Conservation (phyloP, 148 eudicot species). For the Polygonum maritimum region DNA sequence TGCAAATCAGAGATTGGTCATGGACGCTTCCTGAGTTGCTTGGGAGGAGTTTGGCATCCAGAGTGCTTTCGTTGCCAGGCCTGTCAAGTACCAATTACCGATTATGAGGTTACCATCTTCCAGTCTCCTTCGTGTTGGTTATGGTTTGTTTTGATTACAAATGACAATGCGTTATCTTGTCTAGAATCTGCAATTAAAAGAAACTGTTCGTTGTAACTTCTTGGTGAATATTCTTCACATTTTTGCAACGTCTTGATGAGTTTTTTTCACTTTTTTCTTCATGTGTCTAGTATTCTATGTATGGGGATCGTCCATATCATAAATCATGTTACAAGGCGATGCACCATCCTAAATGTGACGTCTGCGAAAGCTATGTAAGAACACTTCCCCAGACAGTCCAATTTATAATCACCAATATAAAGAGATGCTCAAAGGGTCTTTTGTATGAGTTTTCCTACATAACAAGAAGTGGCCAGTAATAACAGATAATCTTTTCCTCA, state of each 20-base stretch:
- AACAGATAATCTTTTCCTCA: background rate
- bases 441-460: background rate
- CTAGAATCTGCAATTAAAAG: too few relatives aligned
- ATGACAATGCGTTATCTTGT: too few relatives aligned
- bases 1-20: slow-evolving; percentile 79
- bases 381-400: background rate
- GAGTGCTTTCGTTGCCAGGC: slow-evolving; percentile 82
- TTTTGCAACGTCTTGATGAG: background rate
- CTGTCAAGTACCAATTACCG: slow-evolving; percentile 69
- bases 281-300: slow-evolving; percentile 55
- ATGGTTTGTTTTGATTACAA: too few relatives aligned
- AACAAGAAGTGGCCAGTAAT: background rate
- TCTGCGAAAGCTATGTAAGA: slow-evolving; percentile 84
- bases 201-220: too few relatives aligned
- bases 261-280: background rate
- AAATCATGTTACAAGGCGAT: slow-evolving; percentile 79
- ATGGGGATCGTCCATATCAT: slow-evolving; percentile 84
- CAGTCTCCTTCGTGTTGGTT: background rate
- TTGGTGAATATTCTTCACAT: too few relatives aligned
- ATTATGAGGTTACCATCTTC: slow-evolving; percentile 51
- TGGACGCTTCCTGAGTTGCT: slow-evolving; percentile 76
- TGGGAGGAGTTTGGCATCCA: slow-evolving; percentile 96
- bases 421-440: background rate
- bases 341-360: slow-evolving; percentile 86
- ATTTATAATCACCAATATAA: background rate